Base-by-base conservation (phyloP, 306 rosid genomes). In the Quercus engelmannii region DNA sequence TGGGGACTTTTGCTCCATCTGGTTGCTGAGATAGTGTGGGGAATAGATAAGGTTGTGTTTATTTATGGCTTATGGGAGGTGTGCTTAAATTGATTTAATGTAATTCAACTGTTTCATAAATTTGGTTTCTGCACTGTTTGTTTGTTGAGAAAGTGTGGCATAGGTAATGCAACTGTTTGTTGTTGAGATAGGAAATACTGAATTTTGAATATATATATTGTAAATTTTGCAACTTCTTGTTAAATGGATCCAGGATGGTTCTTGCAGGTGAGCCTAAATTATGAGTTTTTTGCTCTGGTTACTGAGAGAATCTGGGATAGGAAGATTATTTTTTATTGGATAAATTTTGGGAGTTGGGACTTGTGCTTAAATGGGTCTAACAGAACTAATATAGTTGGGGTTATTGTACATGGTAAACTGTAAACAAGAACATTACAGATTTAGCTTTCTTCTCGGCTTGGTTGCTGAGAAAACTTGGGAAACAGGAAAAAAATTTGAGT, bases 261-360 rank as follows among this genome's bases (percentile, higher is more conserved):
- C 92, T 79, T 83, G 55, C 58, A 86, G 94, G 96, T 83, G 57
- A 49, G 55, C 20, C 55, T 51, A 18, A 65, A 28, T 71, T 25
- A 59, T 38, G 28, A 19, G 75, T 55, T 38, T 55, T 69, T 19
- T 73, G 30, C 49, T 28, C 51, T 59, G 17, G 61, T 68, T 25
- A 30, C 33, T 71, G 64, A 52, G 67, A 26, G 52, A 51, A 41
- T 23, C 64, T n/a, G 8, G 41, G 55, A 5, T n/a, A 35, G 26
- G 74, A 19, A 8, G 46, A 2, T 38, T 38, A 58, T 58, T 18
- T 19, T 19, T 58, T 8, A 4, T 18, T 31, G n/a, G 51, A 28
- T 17, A 31, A 38, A 38, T 17, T 26, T 56, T 71, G n/a, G 23
- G 14, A 23, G 38, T 49, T 71, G 52, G 51, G 52, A 67, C 23